Conservation (phyloP, 805 yeast species). For the Sugiyamaella chiloensis region DNA sequence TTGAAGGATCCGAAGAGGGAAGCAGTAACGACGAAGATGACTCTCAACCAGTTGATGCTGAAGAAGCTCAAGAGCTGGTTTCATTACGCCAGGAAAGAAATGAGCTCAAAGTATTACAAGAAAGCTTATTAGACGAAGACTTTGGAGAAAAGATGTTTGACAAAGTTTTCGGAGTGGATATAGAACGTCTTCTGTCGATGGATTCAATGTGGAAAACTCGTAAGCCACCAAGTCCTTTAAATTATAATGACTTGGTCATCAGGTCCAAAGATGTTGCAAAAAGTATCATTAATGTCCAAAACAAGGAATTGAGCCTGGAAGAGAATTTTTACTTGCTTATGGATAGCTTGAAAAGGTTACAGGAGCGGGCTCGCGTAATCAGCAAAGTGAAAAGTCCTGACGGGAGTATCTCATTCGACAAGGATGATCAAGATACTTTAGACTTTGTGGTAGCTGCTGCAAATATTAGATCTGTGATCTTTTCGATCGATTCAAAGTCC, state of each 20-base stretch:
- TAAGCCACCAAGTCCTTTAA: constrained; percentile 62
- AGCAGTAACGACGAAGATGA: constrained; percentile 64
- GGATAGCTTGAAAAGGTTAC: constrained; percentile 47
- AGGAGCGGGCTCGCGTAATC: constrained; percentile 44
- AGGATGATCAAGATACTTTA: constrained; percentile 90
- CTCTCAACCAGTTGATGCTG: constrained; percentile 55
- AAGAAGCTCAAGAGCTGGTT: constrained; percentile 35
- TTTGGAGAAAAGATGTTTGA: constrained; percentile 32
- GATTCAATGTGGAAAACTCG: constrained; percentile 78
- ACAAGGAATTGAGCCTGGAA: constrained; percentile 53
- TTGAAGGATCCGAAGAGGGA: constrained; percentile 56
- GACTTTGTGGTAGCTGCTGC: constrained; percentile 85
- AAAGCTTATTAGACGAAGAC: constrained; percentile 34
- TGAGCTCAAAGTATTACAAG: constrained; percentile 35
- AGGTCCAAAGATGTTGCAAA: constrained; percentile 17
- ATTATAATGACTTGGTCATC: constrained; percentile 30
- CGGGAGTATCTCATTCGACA: constrained; percentile 58
- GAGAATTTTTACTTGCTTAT: constrained; percentile 63
- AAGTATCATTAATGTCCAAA: constrained; percentile 36
- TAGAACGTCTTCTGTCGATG: constrained; percentile 65
- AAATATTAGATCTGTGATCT: constrained; percentile 68
- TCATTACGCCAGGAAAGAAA: constrained; percentile 35
- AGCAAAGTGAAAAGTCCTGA: constrained; percentile 39
- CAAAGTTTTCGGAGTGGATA: constrained; percentile 68
- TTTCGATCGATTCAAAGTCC: constrained; percentile 65